Base-by-base conservation (phyloP, 2,329 filamentous ascomycete genomes). In the Aspergillus brasiliensis region DNA sequence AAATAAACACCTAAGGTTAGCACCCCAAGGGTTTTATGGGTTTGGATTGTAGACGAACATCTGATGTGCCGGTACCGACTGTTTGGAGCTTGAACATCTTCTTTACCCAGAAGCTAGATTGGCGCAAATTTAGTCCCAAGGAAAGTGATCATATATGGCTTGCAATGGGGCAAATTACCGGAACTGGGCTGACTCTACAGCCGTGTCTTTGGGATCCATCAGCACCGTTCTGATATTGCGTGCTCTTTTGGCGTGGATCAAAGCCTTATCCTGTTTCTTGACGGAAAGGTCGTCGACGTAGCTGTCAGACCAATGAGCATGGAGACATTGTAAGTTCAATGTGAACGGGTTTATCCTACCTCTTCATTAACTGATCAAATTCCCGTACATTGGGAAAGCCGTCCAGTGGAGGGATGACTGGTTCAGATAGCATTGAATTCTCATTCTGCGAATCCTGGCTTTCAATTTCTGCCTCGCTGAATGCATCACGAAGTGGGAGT, bases 201-300 rank as follows among this genome's bases (percentile, higher is more conserved):
- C 76, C 4, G 81, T 82, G 57, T 81, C 79, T 65, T 82, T 82
- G 19, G 80, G 80, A 49, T 82, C 80, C 51, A 77, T 73, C 55
- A 82, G 67, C 28, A 82, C 80, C 5, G 72, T 77, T 57, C 69
- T 75, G 59, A 83, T 82, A 60, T 82, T 81, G 40, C 77, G 72
- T 21, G 80, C 80, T 65, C 80, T 73, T 58, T 71, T 75, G 21
- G 80, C 77, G 65, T 81, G 78, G 31, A 83, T 83, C 62, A 83
- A 71, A 4, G 81, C 81, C 61, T 83, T 83, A 63, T 83, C 81
- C 67, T 81, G 80, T 57, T 83, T 83, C 64, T 82, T 82, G 34
- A 79, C 73, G 6, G 81, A 82, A 13, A 83, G 71, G 37, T 80
- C 79, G 49, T 79, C 73, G 34, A 83, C 79, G 62, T 83, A 83